Evolutionary conservation across 192 early-diverging fungal genomes (phyloP), one percentile per base, ranked within the genome.

Genomic region (Umbelopsis vinacea): DNA sequence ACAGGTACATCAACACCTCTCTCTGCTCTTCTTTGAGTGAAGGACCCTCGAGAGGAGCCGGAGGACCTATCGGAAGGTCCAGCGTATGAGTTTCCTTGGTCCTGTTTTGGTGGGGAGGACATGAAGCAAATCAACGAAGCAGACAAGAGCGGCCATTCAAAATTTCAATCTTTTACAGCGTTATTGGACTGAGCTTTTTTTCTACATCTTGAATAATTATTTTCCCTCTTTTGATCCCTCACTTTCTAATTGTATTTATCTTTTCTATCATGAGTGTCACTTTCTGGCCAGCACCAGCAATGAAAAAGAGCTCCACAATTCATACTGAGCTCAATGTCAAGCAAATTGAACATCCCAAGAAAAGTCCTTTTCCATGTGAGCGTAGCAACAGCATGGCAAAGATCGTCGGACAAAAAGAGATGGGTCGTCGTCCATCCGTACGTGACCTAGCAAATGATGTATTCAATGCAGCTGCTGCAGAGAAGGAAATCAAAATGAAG

Each of bases 1-100:
- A 48, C 55, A 53, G 77, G 77, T 26, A 79, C 77, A 33, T 68
- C 46, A 2, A 79, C 73, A 15, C 77, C 77, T 40, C 77, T 48
- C 21, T 79, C 77, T 68, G 70, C 70, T 9, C 74, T 43, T 3
- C 77, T 69, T 37, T 74, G 72, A 0, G 77, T 71, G 1, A 79
- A 72, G 15, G 75, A 76, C 3, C 57, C 57, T 63, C 57, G 57
- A 14, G 57, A 63, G 17, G 57, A 37, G n/a, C 29, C 19, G 15
- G 57, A 19, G 12, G 12, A n/a, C 57, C 33, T 63, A 11, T 63
- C 57, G 4, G 26, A n/a, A 0, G 33, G 57, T 63, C 33, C 57
- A n/a, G 17, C 35, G 29, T 29, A 63, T 37, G 57, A 29, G n/a
- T 35, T 37, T 37, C 33, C 24, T 37, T 63, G 57, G 33, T 63